Evolutionary conservation across 768 basidiomycete species (phyloP), one percentile per base, ranked within the genome.

Genomic region (Symmetrospora coprosmae): DNA sequence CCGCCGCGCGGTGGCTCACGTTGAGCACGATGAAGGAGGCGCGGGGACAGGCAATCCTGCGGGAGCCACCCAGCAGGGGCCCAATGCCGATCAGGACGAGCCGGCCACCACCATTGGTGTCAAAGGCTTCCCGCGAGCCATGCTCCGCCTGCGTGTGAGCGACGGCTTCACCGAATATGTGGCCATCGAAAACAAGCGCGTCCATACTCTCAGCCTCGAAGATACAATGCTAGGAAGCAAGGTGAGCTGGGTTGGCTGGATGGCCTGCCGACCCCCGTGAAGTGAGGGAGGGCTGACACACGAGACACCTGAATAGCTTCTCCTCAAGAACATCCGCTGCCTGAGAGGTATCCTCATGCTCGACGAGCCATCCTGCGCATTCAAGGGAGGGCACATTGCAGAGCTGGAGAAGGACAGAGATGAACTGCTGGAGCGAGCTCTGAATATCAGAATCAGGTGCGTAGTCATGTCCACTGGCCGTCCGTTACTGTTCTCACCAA

Each of bases 191-290:
- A 87, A 83, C 64, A 79, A 78, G 52, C 73, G 76, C 23, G 69
- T 94, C 28, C 78, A 80, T 1, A 76, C 80, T 41, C 65, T 96
- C 19, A 76, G 77, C 48, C 76, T 96, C 17, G 86, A 84, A 7
- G 79, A 78, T 19, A 92, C 89, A 0, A 79, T 79, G 2, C 74
- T 91, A 30, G 91, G 91, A 8, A 85, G 75, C 68, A 96, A 96
- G 77, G 90, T 87, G 50, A 37, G 69, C 52, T 34, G 19, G 28
- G 19, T n/a, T n/a, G n/a, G n/a, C n/a, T n/a, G n/a, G n/a, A n/a
- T n/a, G n/a, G n/a, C n/a, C n/a, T n/a, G n/a, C n/a, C n/a, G n/a
- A n/a, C n/a, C n/a, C n/a, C n/a, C n/a, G n/a, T n/a, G n/a, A n/a
- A n/a, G n/a, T n/a, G n/a, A n/a, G n/a, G n/a, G n/a, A n/a, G n/a